Conservation (phyloP, 2,329 filamentous ascomycete species). For the Aphanoascus verrucosus region DNA sequence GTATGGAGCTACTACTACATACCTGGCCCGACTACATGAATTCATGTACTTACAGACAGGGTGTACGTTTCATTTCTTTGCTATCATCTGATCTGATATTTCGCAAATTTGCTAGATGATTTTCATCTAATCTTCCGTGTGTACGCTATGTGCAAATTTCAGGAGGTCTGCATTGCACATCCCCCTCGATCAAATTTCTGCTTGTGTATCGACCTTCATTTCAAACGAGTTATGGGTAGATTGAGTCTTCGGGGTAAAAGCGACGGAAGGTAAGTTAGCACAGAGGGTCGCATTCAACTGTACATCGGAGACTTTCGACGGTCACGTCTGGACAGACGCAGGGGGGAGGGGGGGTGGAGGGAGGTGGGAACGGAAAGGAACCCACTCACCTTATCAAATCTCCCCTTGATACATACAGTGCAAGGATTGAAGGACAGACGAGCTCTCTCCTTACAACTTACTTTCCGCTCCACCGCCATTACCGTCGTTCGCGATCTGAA, state of each 20-base stretch:
- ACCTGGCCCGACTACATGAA: too few species aligned
- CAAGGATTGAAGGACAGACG: not conserved
- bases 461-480: conserved; percentile 10
- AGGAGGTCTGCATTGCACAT: not conserved
- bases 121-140: not conserved
- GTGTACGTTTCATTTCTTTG: not conserved
- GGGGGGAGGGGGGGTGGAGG: conserved; percentile 5
- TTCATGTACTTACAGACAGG: not conserved
- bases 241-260: not conserved
- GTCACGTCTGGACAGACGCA: not conserved
- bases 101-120: not conserved
- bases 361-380: not conserved
- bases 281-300: not conserved
- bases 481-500: conserved; percentile 30
- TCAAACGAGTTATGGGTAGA: not conserved
- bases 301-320: not conserved
- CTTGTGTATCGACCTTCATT: not conserved
- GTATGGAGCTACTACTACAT: not conserved
- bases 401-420: not conserved
- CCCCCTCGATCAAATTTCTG: too few species aligned
- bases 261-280: not conserved
- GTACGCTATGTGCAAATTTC: not conserved
- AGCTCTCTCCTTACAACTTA: conserved; percentile 13
- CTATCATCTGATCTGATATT: not conserved
- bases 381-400: not conserved